Evolutionary conservation across 768 basidiomycete species (phyloP), one percentile per base, ranked within the genome.

Genomic region (Lentinula lateritia): DNA sequence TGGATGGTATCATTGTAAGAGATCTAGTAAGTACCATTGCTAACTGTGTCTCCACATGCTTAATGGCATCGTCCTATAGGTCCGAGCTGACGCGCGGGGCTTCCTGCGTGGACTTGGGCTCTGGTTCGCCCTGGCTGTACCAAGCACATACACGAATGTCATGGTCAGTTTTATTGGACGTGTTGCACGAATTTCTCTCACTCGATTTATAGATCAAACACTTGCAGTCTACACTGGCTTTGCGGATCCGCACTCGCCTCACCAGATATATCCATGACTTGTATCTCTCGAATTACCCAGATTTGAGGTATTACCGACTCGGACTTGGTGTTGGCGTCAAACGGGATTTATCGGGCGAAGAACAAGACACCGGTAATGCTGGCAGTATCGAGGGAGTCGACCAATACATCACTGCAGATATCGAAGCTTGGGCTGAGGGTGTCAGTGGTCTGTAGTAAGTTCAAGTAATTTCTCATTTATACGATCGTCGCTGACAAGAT

Each of bases 101-200:
- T 98, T 98, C 70, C 65, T 93, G 16, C 82, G 77, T 58, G 95
- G 95, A 0, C 74, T 98, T 0, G 89, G 78, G 0, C 77, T 92
- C 59, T 98, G 96, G 96, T 97, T 95, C 69, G 76, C 86, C 9
- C 80, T 98, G 9, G 93, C 95, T 1, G 80, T 98, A 28, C 96
- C 96, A 0, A 93, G 92, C 69, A 94, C 93, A 20, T 95, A 94
- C 70, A 98, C 96, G 0, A 98, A 98, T 70, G 88, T 92, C 1
- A 94, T 98, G 92, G 93, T 92, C 36, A 53, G 76, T 62, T 13
- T 20, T 13, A 41, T 9, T 16, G 32, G n/a, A 7, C 46, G 18
- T 42, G 16, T 35, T 34, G n/a, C 50, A 41, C 34, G 18, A 35
- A 41, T 8, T 23, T 28, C 6, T 16, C 7, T 48, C 23, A 42